These are phyloP conservation scores for Termitomyces sp. DNA, from an alignment of 768 basidiomycete genomes.

Conservation along the genomic window DNA sequence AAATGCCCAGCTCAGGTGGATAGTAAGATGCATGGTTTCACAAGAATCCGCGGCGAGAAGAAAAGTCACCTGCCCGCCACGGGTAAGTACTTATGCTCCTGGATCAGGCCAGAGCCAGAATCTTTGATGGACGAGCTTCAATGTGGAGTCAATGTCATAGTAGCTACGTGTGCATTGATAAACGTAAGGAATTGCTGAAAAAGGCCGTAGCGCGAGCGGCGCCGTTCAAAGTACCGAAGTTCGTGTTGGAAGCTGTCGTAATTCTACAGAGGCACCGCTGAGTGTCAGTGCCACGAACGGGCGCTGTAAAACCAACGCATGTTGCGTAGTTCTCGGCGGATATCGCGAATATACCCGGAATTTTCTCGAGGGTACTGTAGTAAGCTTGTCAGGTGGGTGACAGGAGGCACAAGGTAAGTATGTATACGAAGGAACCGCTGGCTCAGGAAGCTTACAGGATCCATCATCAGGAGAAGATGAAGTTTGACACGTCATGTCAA, in stretches of 20 bases:
- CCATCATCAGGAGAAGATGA: constrained; percentile 8
- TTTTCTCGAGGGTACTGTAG: not conserved
- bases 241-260: not conserved
- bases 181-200: not conserved
- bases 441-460: constrained; percentile 1
- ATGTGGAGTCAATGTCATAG: constrained; percentile 1
- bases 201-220: not conserved
- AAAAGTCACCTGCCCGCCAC: not conserved
- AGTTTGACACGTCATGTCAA: constrained; percentile 18
- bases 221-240: not conserved
- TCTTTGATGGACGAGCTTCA: not conserved
- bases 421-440: constrained; percentile 2
- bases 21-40: not conserved
- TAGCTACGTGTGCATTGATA: not conserved
- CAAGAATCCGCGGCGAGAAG: constrained; percentile 9
- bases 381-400: not conserved
- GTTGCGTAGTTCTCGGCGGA: not conserved
- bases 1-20: not conserved
- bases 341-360: not conserved
- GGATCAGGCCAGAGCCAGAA: not conserved
- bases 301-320: too few species aligned
- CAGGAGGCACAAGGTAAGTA: constrained; percentile 1
- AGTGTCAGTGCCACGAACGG: not conserved
- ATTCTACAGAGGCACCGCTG: not conserved
- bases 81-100: not conserved